Conservation (phyloP, 73 alveolate genomes). For the Tetrahymena thermophila region DNA sequence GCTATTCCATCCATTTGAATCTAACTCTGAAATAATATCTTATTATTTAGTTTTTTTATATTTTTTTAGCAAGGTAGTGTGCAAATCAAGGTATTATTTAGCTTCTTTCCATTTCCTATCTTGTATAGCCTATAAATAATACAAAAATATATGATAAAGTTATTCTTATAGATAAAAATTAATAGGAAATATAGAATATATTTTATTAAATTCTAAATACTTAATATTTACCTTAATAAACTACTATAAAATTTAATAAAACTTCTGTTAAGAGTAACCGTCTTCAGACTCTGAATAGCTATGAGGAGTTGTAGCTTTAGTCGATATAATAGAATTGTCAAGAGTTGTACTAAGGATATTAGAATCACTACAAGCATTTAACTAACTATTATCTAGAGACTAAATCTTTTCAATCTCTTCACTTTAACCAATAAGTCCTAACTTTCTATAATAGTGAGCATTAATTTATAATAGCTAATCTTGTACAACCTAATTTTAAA, state of each 20-base stretch:
- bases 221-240: background rate
- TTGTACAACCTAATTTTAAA: background rate
- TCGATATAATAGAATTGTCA: background rate
- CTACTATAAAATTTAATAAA: background rate
- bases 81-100: background rate
- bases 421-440: background rate
- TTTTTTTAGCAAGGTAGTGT: background rate
- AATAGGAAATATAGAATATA: background rate
- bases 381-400: background rate
- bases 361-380: background rate
- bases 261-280: background rate
- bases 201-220: too few species aligned
- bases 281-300: background rate
- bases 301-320: background rate
- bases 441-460: background rate
- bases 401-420: background rate
- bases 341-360: background rate
- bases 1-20: slow-evolving; percentile 27
- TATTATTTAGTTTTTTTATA: background rate
- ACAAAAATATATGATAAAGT: background rate
- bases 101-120: background rate
- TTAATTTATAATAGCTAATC: background rate
- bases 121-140: background rate
- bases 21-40: background rate
- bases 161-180: background rate